phyloP scores from a whole-genome alignment of 176 grass and related monocot species.

The Rhynchospora pubera region DNA sequence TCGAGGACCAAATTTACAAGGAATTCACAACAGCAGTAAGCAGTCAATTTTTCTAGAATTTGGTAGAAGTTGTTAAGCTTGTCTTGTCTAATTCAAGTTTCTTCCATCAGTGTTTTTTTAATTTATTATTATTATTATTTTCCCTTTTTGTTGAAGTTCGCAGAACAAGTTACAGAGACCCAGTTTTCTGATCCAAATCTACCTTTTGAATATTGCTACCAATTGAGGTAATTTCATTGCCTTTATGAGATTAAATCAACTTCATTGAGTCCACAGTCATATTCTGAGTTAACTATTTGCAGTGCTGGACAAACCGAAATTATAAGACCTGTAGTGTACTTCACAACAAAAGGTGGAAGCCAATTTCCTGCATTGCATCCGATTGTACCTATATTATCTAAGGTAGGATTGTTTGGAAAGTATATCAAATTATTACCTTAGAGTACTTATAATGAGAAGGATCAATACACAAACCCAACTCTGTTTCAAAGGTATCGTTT shows the following conservation, averaged over 20 bases:
- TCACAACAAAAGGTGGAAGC: slow-evolving; percentile 18
- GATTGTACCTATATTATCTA: neutral
- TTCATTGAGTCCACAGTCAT: neutral
- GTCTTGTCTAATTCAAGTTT: neutral
- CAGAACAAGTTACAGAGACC: slow-evolving; percentile 16
- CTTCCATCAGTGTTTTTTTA: too few species aligned
- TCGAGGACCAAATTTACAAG: slow-evolving; percentile 31
- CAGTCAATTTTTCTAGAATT: neutral
- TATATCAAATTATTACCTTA: neutral
- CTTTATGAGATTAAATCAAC: neutral
- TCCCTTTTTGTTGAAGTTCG: slow-evolving; percentile 16
- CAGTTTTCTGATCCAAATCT: neutral
- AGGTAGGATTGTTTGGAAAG: slow-evolving; percentile 1
- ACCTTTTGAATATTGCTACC: slow-evolving; percentile 36
- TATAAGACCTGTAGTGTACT: neutral
- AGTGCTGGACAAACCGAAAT: slow-evolving; percentile 12
- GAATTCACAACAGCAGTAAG: slow-evolving; percentile 20
- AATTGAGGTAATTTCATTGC: slow-evolving; percentile 16
- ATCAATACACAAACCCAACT: neutral
- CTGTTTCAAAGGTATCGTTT: neutral
- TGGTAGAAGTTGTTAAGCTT: neutral
- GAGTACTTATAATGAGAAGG: neutral
- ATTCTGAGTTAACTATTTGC: neutral
- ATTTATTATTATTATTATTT: neutral
- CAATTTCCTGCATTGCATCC: slow-evolving; percentile 19